A percentile compares a stretch with the other conserved stretches of the same genome.
These are phyloP conservation scores for Wallacemonas rigidus DNA, from an alignment of 208 protist genomes.

Conservation along the genomic window DNA sequence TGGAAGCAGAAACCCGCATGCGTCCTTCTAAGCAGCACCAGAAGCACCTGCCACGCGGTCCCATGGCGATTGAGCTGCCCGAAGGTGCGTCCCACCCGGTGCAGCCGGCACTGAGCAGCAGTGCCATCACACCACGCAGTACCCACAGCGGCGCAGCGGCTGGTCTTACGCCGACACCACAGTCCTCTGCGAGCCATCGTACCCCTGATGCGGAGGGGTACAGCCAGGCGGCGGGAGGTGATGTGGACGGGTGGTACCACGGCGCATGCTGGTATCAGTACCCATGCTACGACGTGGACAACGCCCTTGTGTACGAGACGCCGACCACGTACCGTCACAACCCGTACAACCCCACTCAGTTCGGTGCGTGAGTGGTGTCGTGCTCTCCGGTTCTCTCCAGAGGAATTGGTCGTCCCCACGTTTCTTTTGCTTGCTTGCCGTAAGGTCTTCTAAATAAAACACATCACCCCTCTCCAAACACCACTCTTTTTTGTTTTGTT, in stretches of 20 bases:
- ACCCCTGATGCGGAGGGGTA: neutral
- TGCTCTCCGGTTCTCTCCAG: neutral
- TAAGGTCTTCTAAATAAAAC: neutral
- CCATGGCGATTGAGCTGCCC: constrained; percentile 64
- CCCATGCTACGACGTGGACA: constrained; percentile 10
- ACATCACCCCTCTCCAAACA: neutral
- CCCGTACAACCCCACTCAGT: constrained; percentile 30
- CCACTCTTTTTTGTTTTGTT: constrained; percentile 19
- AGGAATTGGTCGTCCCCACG: too few species aligned
- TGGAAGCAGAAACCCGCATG: constrained; percentile 34
- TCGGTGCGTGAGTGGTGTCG: neutral
- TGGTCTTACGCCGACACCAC: neutral
- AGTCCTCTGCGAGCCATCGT: neutral
- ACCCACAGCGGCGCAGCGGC: neutral
- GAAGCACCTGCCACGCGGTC: constrained; percentile 70
- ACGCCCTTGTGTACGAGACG: neutral
- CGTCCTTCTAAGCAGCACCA: constrained; percentile 28
- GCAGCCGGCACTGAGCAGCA: neutral
- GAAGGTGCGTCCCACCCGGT: constrained; percentile 19
- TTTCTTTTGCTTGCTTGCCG: neutral
- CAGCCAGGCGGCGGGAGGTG: neutral
- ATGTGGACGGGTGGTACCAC: constrained; percentile 9
- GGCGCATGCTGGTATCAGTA: constrained; percentile 6
- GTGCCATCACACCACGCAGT: neutral
- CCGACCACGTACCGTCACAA: constrained; percentile 34